Evolutionary conservation across 2,329 filamentous ascomycete species (phyloP).

Genomic region (Aspergillus awamori): DNA sequence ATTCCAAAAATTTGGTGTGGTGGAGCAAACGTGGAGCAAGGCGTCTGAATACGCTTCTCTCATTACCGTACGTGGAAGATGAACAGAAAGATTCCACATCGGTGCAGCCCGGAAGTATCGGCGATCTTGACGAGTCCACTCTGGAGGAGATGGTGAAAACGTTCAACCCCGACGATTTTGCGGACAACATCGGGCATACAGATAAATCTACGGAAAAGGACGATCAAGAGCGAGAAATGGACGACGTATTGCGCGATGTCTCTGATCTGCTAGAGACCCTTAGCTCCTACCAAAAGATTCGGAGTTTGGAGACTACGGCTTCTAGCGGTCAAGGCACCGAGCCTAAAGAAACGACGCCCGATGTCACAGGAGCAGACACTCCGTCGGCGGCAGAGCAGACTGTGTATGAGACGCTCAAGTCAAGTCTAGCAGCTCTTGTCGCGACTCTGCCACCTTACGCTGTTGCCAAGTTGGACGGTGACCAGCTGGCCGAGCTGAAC

Average conservation of each 20-base stretch:
- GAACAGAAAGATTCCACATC: conserved; percentile 24
- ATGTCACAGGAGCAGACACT: conserved; percentile 48
- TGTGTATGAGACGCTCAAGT: conserved; percentile 72
- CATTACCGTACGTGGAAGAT: conserved; percentile 28
- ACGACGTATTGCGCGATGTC: conserved; percentile 59
- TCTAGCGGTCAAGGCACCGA: conserved; percentile 36
- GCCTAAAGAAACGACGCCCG: conserved; percentile 27
- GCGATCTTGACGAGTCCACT: conserved; percentile 42
- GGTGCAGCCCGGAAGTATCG: conserved; percentile 34
- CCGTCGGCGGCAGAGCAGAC: conserved; percentile 60
- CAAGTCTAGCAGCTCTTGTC: conserved; percentile 73
- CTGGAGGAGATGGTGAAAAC: conserved; percentile 48
- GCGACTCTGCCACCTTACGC: conserved; percentile 79
- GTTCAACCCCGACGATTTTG: conserved; percentile 42
- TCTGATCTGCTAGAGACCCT: conserved; percentile 64
- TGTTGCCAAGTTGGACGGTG: conserved; percentile 81
- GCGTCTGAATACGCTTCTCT: conserved; percentile 42
- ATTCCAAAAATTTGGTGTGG: conserved; percentile 49
- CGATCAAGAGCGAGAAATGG: conserved; percentile 48
- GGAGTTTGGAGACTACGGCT: conserved; percentile 49
- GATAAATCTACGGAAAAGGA: conserved; percentile 33
- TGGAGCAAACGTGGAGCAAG: conserved; percentile 48
- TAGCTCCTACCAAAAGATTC: conserved; percentile 64
- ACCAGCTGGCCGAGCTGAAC: conserved; percentile 79
- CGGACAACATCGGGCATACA: conserved; percentile 26